Conservation (phyloP, 305 asterid genomes). For the Fraxinus baroniana region DNA sequence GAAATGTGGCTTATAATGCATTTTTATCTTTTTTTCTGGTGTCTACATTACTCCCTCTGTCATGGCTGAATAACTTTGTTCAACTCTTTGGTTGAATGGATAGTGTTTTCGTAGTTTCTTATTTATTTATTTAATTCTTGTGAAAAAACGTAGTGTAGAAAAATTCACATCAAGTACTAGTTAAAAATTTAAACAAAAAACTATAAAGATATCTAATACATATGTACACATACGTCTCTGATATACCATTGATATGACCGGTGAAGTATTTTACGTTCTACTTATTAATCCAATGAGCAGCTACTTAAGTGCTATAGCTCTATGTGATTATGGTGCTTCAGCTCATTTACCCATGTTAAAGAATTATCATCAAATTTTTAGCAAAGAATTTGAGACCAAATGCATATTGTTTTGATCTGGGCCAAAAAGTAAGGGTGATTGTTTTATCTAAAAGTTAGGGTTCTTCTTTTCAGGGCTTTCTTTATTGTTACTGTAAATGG, state of each 20-base stretch:
- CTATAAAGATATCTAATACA: neutral
- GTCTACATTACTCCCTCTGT: neutral
- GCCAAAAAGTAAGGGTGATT: neutral
- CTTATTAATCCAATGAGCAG: neutral
- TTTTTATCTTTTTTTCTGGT: neutral
- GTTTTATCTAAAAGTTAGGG: neutral
- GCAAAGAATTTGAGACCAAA: neutral
- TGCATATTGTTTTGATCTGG: neutral
- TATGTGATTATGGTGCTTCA: neutral
- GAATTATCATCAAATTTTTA: neutral
- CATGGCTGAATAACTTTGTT: neutral
- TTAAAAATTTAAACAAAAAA: neutral
- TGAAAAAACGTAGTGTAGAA: neutral
- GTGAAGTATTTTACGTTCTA: neutral
- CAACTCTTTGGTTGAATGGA: neutral
- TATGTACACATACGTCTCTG: neutral
- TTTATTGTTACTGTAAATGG: neutral
- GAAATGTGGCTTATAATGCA: neutral
- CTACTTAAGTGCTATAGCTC: neutral
- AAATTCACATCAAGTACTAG: neutral
- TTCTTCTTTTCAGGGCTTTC: neutral
- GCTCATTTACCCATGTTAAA: neutral
- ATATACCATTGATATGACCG: neutral
- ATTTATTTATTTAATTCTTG: neutral
- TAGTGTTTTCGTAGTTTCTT: neutral